A percentile compares a stretch with the other conserved stretches of the same genome.
phyloP scores from a whole-genome alignment of 768 basidiomycete genomes.

The Rhodosporidiobolus sp. region DNA sequence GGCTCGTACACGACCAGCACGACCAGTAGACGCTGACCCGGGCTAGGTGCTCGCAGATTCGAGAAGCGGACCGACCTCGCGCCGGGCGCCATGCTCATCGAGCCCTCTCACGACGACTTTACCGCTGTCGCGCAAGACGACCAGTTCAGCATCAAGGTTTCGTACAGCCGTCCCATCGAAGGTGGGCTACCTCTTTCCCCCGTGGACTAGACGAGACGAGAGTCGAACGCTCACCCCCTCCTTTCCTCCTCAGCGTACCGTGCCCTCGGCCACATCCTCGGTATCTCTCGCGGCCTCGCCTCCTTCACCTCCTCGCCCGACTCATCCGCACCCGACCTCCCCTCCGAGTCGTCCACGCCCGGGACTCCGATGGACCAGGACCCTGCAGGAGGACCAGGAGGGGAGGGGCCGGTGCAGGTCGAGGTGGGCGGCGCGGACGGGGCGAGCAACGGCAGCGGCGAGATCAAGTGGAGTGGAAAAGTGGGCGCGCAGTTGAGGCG shows the following conservation, averaged over 20 bases:
- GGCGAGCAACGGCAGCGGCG: background rate
- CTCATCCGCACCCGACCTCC: background rate
- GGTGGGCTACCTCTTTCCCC: slow-evolving; percentile 11
- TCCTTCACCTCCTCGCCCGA: slow-evolving; percentile 15
- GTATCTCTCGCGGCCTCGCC: slow-evolving; percentile 31
- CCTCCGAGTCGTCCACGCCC: background rate
- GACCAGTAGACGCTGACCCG: background rate
- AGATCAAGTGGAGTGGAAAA: slow-evolving; percentile 29
- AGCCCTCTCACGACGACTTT: slow-evolving; percentile 35
- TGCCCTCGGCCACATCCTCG: slow-evolving; percentile 40
- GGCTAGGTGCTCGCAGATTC: slow-evolving; percentile 18
- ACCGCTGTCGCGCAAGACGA: background rate
- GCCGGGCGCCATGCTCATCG: slow-evolving; percentile 15
- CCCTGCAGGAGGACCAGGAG: background rate
- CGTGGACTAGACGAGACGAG: background rate
- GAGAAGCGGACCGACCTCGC: slow-evolving; percentile 1
- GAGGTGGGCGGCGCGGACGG: background rate
- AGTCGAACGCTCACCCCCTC: background rate
- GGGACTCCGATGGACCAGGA: slow-evolving; percentile 25
- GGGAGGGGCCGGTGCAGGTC: background rate
- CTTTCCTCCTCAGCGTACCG: slow-evolving; percentile 33
- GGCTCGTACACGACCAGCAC: no score
- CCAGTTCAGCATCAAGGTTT: slow-evolving; percentile 19
- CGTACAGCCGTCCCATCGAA: slow-evolving; percentile 35
- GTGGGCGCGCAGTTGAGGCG: slow-evolving; percentile 28